Percentiles rank a stretch among this genome's conserved stretches.
phyloP scores from a whole-genome alignment of 2,329 filamentous ascomycete genomes.

The Beauveria sp. region DNA sequence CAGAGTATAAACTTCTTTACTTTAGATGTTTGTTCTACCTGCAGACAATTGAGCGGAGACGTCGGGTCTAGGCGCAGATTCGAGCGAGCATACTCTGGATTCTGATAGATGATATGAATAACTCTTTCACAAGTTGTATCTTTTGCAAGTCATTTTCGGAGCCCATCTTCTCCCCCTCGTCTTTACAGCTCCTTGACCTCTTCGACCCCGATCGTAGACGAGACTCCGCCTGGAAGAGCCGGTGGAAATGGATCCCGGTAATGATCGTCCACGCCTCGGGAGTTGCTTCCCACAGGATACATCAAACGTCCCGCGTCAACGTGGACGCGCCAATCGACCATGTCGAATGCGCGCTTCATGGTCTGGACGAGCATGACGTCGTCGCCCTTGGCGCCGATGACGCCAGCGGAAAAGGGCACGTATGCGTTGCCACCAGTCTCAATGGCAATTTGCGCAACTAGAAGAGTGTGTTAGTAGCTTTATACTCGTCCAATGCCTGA shows the following conservation, averaged over 20 bases:
- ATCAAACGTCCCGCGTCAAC: conserved; percentile 23
- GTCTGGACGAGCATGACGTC: conserved; percentile 21
- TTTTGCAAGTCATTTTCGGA: too few relatives aligned
- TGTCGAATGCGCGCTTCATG: conserved; percentile 22
- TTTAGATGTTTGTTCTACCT: background rate
- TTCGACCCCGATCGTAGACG: background rate
- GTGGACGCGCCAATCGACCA: conserved; percentile 20
- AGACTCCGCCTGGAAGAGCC: background rate
- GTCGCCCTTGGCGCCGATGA: conserved; percentile 22
- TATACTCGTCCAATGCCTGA: background rate
- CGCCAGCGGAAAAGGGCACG: conserved; percentile 22
- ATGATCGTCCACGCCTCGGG: conserved; percentile 13
- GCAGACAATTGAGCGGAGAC: background rate
- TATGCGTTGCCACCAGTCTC: conserved; percentile 23
- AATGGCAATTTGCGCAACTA: conserved; percentile 25
- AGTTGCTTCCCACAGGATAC: conserved; percentile 20
- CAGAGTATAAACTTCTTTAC: background rate
- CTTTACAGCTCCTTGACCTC: background rate
- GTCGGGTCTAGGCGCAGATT: background rate
- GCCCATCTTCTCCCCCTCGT: too few relatives aligned
- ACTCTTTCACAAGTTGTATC: background rate
- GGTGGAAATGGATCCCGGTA: conserved; percentile 1
- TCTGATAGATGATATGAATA: background rate
- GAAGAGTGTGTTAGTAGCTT: background rate
- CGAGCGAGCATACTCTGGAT: background rate